Evolutionary conservation across 2,329 filamentous ascomycete genomes (phyloP).

Genomic region (Penicillium brevicompactum): DNA sequence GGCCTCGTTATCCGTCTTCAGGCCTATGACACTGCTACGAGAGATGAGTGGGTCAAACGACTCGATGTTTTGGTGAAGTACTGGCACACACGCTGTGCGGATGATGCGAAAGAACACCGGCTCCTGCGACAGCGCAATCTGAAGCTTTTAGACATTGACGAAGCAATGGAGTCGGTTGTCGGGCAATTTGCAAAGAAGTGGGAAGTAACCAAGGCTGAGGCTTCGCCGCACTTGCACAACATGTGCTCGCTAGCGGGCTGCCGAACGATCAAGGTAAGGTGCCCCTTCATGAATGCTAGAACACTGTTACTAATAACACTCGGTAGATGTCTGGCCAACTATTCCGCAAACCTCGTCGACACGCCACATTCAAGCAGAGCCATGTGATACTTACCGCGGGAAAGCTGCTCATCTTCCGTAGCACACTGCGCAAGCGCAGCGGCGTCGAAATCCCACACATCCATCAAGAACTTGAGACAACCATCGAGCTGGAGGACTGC

Average conservation of each 20-base stretch:
- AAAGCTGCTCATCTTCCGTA: conserved; percentile 64
- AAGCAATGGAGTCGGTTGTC: conserved; percentile 65
- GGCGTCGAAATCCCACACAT: conserved; percentile 61
- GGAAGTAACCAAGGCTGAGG: conserved; percentile 66
- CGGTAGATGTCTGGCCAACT: conserved; percentile 60
- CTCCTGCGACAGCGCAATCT: conserved; percentile 61
- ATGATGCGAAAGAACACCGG: conserved; percentile 62
- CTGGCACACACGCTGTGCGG: conserved; percentile 60
- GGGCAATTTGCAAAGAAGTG: conserved; percentile 69
- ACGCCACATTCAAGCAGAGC: conserved; percentile 62
- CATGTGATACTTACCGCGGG: conserved; percentile 63
- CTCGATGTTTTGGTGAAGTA: conserved; percentile 60
- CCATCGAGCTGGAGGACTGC: conserved; percentile 63
- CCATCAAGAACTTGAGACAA: conserved; percentile 62
- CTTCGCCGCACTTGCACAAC: conserved; percentile 67
- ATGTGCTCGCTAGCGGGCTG: conserved; percentile 67
- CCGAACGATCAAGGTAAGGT: conserved; percentile 56
- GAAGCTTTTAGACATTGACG: conserved; percentile 63
- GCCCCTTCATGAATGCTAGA: not conserved
- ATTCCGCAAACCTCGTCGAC: conserved; percentile 65
- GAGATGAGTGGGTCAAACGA: conserved; percentile 64
- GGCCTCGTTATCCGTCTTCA: conserved; percentile 63
- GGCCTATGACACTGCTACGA: conserved; percentile 59
- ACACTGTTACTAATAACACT: conserved; percentile 5
- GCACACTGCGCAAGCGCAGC: conserved; percentile 56